Evolutionary conservation across 495 filamentous ascomycete species (phyloP), one percentile per base, ranked within the genome.

Genomic region (Tuber melanosporum): DNA sequence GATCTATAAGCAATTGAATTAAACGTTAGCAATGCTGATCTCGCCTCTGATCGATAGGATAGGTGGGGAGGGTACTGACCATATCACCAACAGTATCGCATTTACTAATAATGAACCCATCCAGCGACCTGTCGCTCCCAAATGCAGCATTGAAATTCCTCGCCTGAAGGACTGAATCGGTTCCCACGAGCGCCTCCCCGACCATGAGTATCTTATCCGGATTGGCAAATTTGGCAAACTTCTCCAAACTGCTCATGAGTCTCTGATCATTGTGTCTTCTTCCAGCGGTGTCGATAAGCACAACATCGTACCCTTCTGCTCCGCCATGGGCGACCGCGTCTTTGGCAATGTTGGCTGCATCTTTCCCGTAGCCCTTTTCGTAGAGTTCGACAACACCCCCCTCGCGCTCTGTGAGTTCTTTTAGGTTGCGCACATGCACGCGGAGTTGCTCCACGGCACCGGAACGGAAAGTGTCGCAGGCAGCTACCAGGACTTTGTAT

Each of bases 181-280:
- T 95, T 39, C 95, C 95, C 4, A 98, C 96, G 12, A 99, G 88
- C 36, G 95, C 95, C 88, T 99, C 95, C 76, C 94, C 95, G 83
- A 99, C 95, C 95, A 99, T 98, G 81, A 99, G 89, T 76, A 98
- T 97, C 87, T 99, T 98, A 84, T 99, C 94, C 3, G 96, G 96
- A 73, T 93, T 88, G 12, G 95, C 95, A 82, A 98, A 91, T 82
- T 97, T 95, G 79, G 92, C 95, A 82, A 99, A 99, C 82, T 98
- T 98, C 86, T 98, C 95, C 52, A 99, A 86, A 6, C 91, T 93
- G 22, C 91, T 93, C 96, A 99, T 98, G 74, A 99, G 88, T 0
- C 95, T 90, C 83, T 93, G 89, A 83, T 99, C 95, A 82, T 99
- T 99, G 85, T 99, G 96, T 52, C 95, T 90, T 26, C 96, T 89